phyloP scores from a whole-genome alignment of 1,284 basidiomycete species.

The Rhodotorula sp. region DNA sequence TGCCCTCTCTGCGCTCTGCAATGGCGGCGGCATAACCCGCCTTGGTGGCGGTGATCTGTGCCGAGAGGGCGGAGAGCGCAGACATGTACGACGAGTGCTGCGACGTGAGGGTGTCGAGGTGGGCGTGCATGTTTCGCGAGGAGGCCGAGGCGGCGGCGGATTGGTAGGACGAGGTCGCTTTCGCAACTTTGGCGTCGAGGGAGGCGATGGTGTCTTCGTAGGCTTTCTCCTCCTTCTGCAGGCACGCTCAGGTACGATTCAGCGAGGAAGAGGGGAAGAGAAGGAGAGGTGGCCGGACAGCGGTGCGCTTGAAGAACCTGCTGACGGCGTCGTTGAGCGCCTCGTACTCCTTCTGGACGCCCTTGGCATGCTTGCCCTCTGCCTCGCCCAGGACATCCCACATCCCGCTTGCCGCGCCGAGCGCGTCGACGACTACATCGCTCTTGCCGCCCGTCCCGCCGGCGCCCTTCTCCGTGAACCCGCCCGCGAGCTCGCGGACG shows the following conservation, averaged over 20 bases:
- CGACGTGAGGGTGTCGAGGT: slow-evolving; percentile 21
- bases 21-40: slow-evolving; percentile 8
- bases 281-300: slow-evolving; percentile 5
- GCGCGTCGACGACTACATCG: slow-evolving; percentile 15
- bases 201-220: slow-evolving; percentile 28
- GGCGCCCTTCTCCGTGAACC: slow-evolving; percentile 14
- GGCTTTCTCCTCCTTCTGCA: slow-evolving; percentile 38
- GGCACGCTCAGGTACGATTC: background rate
- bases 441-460: background rate
- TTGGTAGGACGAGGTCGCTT: slow-evolving; percentile 29
- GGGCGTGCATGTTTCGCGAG: slow-evolving; percentile 13
- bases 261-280: background rate
- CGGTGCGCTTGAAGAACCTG: slow-evolving; percentile 29
- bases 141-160: background rate
- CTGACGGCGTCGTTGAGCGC: slow-evolving; percentile 14
- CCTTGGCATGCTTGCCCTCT: slow-evolving; percentile 26
- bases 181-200: slow-evolving; percentile 30
- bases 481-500: slow-evolving; percentile 16
- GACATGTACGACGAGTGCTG: slow-evolving; percentile 22
- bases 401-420: slow-evolving; percentile 10
- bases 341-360: slow-evolving; percentile 33
- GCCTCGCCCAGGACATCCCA: slow-evolving; percentile 16
- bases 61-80: slow-evolving; percentile 10
- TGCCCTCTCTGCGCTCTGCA: slow-evolving; percentile 13
- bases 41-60: slow-evolving; percentile 9